Base-by-base conservation (phyloP, 257 asterid genomes). In the Lycium ferocissimum region DNA sequence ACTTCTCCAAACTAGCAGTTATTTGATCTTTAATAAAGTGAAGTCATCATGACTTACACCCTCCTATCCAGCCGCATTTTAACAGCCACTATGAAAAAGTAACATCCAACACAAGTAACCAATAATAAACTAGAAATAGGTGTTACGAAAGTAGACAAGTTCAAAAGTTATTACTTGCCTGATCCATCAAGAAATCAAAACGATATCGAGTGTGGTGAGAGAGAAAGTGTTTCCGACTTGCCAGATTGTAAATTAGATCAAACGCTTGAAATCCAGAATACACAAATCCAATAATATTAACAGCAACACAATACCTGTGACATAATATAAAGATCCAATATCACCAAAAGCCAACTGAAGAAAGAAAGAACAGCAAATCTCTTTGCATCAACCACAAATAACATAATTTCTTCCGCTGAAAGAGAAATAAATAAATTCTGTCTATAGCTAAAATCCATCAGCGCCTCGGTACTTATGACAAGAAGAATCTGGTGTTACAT, bases 181-280 rank as follows among this genome's bases (percentile, higher is more conserved):
- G 99, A 85, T 95, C 97, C 91, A 94, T 89, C 33, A 92, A 86
- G 85, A 95, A 94, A 83, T 90, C 94, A 14, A 95, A 92, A 85
- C 89, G 94, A 87, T 84, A 83, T 14, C 93, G 95, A 15, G 90
- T 86, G 69, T 86, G 86, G 88, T 85, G 91, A 11, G 97, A 84
- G 88, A 92, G 80, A 33, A 89, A 83, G 35, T 92, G 94, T 84
- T 92, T 94, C 86, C 87, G 93, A 3, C 95, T 89, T 49, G 90
- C 93, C 92, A 94, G 87, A 87, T 86, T 72, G 83, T 89, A 92
- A 6, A 94, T 91, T 43, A 92, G 83, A 83, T 84, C 91, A 71
- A 72, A 90, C 10, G 94, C 94, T 89, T 95, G 99, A 80, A 92
- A 88, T 58, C 89, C 92, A 13, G 98, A 88, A 85, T 94, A 95